phyloP scores from a whole-genome alignment of 176 grass and related monocot genomes.

The Coix lacrymajobi region DNA sequence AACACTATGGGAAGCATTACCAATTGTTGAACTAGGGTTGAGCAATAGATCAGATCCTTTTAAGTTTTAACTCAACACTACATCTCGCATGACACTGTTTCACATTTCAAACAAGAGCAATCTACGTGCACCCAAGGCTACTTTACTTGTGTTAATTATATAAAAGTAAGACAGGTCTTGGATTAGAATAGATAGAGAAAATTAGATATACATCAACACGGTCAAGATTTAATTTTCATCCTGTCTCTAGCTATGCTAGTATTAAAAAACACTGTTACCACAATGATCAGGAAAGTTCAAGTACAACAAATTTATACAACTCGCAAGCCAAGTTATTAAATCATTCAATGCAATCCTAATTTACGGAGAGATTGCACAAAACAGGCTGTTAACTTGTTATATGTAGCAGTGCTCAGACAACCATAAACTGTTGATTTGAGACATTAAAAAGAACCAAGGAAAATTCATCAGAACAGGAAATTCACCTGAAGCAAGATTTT shows the following conservation, averaged over 20 bases:
- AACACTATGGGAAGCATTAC: neutral
- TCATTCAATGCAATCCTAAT: neutral
- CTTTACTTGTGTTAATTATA: neutral
- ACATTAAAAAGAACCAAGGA: neutral
- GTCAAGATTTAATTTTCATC: neutral
- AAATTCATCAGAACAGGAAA: neutral
- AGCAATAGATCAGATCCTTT: neutral
- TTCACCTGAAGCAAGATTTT: constrained; percentile 96
- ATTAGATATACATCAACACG: neutral
- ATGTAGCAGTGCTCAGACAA: neutral
- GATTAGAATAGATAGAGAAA: neutral
- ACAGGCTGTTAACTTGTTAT: neutral
- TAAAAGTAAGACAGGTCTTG: neutral
- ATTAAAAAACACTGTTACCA: neutral
- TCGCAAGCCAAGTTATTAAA: neutral
- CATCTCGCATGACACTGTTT: neutral
- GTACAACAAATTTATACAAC: neutral
- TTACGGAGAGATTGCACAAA: neutral
- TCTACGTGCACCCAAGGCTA: neutral
- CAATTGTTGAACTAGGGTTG: neutral
- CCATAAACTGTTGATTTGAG: neutral
- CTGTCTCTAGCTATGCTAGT: neutral
- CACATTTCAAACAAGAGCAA: neutral
- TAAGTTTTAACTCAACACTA: neutral
- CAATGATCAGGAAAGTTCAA: neutral